Percentiles rank a stretch among this genome's conserved stretches.
Conservation (phyloP, 2,329 filamentous ascomycete genomes). For the Hypoxylon sp. region DNA sequence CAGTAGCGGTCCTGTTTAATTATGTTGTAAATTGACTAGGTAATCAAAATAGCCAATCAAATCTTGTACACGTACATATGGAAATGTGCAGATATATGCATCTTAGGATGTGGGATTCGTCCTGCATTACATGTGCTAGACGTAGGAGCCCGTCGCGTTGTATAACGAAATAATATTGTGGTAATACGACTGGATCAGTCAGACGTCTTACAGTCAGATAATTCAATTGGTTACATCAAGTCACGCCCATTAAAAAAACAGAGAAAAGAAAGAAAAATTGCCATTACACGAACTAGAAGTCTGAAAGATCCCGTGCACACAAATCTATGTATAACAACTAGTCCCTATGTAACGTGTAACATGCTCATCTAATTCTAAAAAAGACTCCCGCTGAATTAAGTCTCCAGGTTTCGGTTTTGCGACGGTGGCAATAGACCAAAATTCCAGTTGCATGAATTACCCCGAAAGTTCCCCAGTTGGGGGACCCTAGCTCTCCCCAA, state of each 20-base stretch:
- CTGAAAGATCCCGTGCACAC: too few species aligned
- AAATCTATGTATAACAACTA: slow-evolving; percentile 2
- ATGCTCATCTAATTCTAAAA: too few species aligned
- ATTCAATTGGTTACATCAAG: slow-evolving; percentile 9
- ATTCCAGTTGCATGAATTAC: slow-evolving; percentile 18
- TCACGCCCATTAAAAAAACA: slow-evolving; percentile 5
- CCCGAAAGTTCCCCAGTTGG: slow-evolving; percentile 29
- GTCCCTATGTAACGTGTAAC: slow-evolving; percentile 5
- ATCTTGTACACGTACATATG: too few species aligned
- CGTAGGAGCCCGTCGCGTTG: slow-evolving; percentile 14
- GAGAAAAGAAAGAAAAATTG: not conserved
- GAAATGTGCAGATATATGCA: too few species aligned
- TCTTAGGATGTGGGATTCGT: slow-evolving; percentile 5
- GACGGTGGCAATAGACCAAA: slow-evolving; percentile 8
- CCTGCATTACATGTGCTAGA: not conserved
- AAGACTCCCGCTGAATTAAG: too few species aligned
- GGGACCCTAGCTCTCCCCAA: slow-evolving; percentile 30
- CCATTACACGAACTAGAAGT: too few species aligned
- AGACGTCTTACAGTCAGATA: slow-evolving; percentile 14
- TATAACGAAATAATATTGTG: slow-evolving; percentile 17
- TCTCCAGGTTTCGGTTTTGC: too few species aligned
- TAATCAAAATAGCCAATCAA: too few species aligned
- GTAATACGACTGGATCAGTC: slow-evolving; percentile 15
- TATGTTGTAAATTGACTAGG: too few species aligned
- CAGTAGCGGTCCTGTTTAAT: too few species aligned